Percentiles rank a stretch among this genome's conserved stretches.
phyloP scores from a whole-genome alignment of 495 filamentous ascomycete genomes.

The Penicillium taxi region DNA sequence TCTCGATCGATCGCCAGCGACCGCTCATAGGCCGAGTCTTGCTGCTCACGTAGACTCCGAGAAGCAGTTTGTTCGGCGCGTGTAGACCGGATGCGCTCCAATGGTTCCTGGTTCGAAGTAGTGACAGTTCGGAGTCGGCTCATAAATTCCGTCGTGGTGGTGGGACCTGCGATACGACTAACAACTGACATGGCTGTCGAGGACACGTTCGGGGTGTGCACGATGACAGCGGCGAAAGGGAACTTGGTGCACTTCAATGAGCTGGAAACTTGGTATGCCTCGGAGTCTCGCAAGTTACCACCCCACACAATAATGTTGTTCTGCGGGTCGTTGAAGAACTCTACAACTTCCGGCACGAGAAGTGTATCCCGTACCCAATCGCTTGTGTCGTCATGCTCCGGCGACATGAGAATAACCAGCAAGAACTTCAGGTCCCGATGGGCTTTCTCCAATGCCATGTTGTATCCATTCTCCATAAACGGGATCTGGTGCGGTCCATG shows the following conservation, averaged over 20 bases:
- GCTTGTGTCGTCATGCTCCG: constrained; percentile 87
- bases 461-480: constrained; percentile 81
- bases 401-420: constrained; percentile 73
- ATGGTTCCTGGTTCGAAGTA: constrained; percentile 56
- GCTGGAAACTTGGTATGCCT: constrained; percentile 83
- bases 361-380: constrained; percentile 80
- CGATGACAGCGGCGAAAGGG: constrained; percentile 77
- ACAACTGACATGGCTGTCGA: constrained; percentile 82
- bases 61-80: constrained; percentile 70
- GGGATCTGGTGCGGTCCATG: constrained; percentile 62
- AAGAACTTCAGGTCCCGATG: constrained; percentile 89
- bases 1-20: constrained; percentile 83
- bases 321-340: constrained; percentile 60
- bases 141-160: constrained; percentile 57
- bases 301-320: constrained; percentile 84
- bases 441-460: constrained; percentile 77
- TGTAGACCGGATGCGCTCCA: constrained; percentile 59
- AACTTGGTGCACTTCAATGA: constrained; percentile 82
- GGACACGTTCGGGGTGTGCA: constrained; percentile 72
- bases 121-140: constrained; percentile 64
- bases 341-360: constrained; percentile 60
- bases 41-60: constrained; percentile 68
- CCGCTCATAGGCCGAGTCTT: constrained; percentile 87
- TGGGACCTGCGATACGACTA: constrained; percentile 62
- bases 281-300: constrained; percentile 82